Evolutionary conservation across 352 stramenopile genomes (phyloP), one percentile per base, ranked within the genome.

Genomic region (Phytophthora pinifolia): DNA sequence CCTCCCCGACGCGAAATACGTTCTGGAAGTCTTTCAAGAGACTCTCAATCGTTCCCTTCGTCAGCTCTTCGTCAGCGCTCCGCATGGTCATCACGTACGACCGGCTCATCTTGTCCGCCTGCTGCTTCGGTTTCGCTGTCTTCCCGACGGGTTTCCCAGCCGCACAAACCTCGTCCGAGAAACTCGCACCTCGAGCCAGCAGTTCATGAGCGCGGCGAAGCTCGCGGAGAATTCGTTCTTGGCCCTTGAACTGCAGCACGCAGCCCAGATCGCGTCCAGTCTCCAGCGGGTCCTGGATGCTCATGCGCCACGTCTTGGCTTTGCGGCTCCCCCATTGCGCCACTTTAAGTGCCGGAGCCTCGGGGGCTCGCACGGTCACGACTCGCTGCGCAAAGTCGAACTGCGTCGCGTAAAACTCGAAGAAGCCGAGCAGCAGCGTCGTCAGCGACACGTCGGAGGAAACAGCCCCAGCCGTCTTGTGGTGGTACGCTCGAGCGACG

Each of bases 361-460:
- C 63, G 2, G 83, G 79, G 3, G 66, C 43, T 20, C 96, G 86
- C n/a, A 99, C 76, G 13, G 82, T 95, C 17, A 99, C 83, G 2
- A 99, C 94, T 51, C 85, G 56, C n/a, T 88, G 72, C 17, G 90
- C 87, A 72, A 97, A 99, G 67, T 99, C 95, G 58, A 99, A 99
- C 33, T 96, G 68, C n/a, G 86, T 95, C 2, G 91, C 85, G 74
- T 97, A 99, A 65, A 98, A 99, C 27, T 83, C 72, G 65, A 99
- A 99, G 72, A 99, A 99, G 1, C 83, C 85, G 12, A 88, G 65
- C 31, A 99, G 70, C 2, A 99, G 62, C 36, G 89, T 81, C 9
- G 79, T 79, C 9, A 97, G 53, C 9, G 66, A 76, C n/a, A 57
- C 17, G 20, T 52, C 32, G 17, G n/a, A 25, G 27, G 15, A 45